Percentiles rank a stretch among this genome's conserved stretches.
Evolutionary conservation across 106 monocot species (phyloP).

Genomic region (Cymbidium sinense): DNA sequence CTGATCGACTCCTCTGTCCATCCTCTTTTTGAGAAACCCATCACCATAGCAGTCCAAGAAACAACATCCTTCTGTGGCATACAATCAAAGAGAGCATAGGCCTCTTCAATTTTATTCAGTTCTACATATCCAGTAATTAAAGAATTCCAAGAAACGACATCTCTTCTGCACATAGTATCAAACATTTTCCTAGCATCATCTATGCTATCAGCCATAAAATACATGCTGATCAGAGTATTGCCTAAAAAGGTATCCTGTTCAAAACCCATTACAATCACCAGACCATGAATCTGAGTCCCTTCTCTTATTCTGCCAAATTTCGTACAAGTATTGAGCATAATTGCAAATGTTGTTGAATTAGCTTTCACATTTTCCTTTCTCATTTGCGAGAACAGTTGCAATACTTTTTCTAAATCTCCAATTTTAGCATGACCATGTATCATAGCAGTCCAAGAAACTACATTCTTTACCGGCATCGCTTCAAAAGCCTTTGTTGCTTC

Average conservation of each 20-base stretch:
- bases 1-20: conserved; percentile 25
- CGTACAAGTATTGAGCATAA: conserved; percentile 44
- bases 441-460: conserved; percentile 52
- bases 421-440: conserved; percentile 32
- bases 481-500: conserved; percentile 32
- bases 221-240: conserved; percentile 50
- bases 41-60: conserved; percentile 57
- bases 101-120: conserved; percentile 34
- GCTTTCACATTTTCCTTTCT: conserved; percentile 31
- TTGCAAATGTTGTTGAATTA: conserved; percentile 42
- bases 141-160: conserved; percentile 65
- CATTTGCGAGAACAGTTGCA: conserved; percentile 37
- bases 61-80: conserved; percentile 54
- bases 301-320: conserved; percentile 13
- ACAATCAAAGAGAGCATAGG: conserved; percentile 28
- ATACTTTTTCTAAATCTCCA: conserved; percentile 32
- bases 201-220: conserved; percentile 26
- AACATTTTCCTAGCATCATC: conserved; percentile 32
- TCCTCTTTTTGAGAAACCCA: conserved; percentile 47
- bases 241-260: conserved; percentile 29
- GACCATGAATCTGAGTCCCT: conserved; percentile 48
- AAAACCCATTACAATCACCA: conserved; percentile 33
- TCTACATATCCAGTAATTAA: conserved; percentile 25
- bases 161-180: conserved; percentile 32
- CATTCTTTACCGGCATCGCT: conserved; percentile 44